Conservation (phyloP, 106 monocot genomes). For the Hemerocallis citrina region DNA sequence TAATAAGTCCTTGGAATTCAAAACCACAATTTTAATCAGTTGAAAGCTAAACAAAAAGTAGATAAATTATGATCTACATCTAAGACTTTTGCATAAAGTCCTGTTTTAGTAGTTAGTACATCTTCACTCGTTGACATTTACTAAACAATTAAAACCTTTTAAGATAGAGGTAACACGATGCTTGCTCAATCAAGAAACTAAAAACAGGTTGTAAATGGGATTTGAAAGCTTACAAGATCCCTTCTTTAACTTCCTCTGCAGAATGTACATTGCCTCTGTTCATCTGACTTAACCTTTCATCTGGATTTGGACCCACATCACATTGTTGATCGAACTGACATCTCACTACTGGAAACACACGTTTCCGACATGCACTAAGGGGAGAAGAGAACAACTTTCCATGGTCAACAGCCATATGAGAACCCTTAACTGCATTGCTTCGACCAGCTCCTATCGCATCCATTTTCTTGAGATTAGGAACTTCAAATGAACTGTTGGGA, state of each 20-base stretch:
- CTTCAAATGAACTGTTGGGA: neutral
- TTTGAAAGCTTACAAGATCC: neutral
- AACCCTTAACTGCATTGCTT: no score
- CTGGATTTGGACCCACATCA: neutral
- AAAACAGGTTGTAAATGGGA: neutral
- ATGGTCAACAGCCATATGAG: neutral
- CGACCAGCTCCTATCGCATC: neutral
- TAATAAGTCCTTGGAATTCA: no score
- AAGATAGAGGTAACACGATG: neutral
- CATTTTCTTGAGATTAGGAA: conserved; percentile 1
- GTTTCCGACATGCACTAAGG: neutral
- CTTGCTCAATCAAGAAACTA: neutral
- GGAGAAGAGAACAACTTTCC: neutral
- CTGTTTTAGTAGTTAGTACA: no score
- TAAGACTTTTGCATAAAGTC: no score
- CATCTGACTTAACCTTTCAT: neutral
- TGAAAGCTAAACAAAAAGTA: neutral
- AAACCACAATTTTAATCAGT: no score
- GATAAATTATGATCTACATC: neutral
- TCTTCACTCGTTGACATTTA: no score
- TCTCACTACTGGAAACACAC: neutral
- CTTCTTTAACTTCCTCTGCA: neutral
- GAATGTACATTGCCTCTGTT: neutral
- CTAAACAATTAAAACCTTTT: neutral
- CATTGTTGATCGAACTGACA: neutral